phyloP scores from a whole-genome alignment of 768 basidiomycete genomes.

The Tephrocybe rancida region DNA sequence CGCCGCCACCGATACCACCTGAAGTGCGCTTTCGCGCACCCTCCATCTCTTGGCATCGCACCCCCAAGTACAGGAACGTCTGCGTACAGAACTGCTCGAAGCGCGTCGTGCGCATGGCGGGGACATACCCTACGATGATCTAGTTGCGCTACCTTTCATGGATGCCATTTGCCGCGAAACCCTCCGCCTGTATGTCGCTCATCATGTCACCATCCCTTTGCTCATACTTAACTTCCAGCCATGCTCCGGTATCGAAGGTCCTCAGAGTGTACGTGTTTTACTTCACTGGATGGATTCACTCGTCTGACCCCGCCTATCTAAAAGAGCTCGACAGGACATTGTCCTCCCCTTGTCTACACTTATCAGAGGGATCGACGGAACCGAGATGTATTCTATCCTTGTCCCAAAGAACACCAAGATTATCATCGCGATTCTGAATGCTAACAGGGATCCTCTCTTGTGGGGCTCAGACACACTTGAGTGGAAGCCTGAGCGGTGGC shows the following conservation, averaged over 20 bases:
- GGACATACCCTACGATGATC: slow-evolving; percentile 18
- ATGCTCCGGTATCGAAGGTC: slow-evolving; percentile 18
- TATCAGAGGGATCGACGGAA: slow-evolving; percentile 28
- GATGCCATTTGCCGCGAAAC: slow-evolving; percentile 23
- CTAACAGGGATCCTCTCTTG: too few relatives aligned
- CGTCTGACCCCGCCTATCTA: neutral
- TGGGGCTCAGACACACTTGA: slow-evolving; percentile 26
- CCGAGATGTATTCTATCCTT: slow-evolving; percentile 24
- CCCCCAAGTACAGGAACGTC: slow-evolving; percentile 32
- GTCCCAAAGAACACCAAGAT: slow-evolving; percentile 28
- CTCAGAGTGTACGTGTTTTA: slow-evolving; percentile 13
- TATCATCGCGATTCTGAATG: slow-evolving; percentile 20
- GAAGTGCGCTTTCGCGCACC: slow-evolving; percentile 29
- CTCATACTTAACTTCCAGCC: neutral
- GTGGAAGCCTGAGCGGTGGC: slow-evolving; percentile 56
- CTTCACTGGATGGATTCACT: neutral
- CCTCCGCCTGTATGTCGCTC: slow-evolving; percentile 20
- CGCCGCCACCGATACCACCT: slow-evolving; percentile 36
- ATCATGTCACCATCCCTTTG: slow-evolving; percentile 3
- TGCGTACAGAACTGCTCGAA: slow-evolving; percentile 39
- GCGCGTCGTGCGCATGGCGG: slow-evolving; percentile 14
- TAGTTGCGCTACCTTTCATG: slow-evolving; percentile 23
- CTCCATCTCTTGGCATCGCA: slow-evolving; percentile 30
- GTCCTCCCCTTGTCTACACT: slow-evolving; percentile 34
- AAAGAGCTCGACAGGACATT: slow-evolving; percentile 19